Percentiles rank a stretch among this genome's conserved stretches.
Evolutionary conservation across 768 basidiomycete species (phyloP).

Genomic region (Leccinellum luteum): DNA sequence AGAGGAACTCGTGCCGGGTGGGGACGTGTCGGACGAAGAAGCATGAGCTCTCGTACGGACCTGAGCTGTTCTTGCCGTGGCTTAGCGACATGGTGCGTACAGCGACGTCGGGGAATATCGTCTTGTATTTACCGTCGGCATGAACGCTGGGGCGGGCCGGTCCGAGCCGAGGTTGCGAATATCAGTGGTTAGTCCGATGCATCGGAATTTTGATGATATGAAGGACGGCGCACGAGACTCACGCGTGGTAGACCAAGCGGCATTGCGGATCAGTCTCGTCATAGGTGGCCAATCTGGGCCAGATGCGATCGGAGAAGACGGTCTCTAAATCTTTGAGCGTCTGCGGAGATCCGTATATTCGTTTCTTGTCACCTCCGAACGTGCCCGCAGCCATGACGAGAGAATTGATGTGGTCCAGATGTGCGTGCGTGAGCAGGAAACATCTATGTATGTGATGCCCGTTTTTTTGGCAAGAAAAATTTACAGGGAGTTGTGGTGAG

Average conservation of each 20-base stretch:
- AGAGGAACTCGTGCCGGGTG: slow-evolving; percentile 70
- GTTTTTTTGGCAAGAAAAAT: background rate
- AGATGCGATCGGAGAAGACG: slow-evolving; percentile 74
- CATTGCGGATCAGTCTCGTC: slow-evolving; percentile 57
- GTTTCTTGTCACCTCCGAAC: slow-evolving; percentile 56
- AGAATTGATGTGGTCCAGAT: slow-evolving; percentile 86
- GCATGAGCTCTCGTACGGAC: slow-evolving; percentile 73
- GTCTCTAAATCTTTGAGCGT: slow-evolving; percentile 68
- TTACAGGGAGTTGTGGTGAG: background rate
- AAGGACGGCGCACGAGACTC: slow-evolving; percentile 29
- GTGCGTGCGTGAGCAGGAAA: slow-evolving; percentile 85
- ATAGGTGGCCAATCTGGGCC: slow-evolving; percentile 84
- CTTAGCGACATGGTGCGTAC: slow-evolving; percentile 66
- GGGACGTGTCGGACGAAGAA: slow-evolving; percentile 78
- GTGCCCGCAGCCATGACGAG: slow-evolving; percentile 85
- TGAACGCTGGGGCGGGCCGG: slow-evolving; percentile 41
- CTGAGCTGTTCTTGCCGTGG: slow-evolving; percentile 60
- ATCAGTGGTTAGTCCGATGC: slow-evolving; percentile 7
- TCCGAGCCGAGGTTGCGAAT: background rate
- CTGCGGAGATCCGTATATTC: slow-evolving; percentile 57
- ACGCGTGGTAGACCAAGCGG: slow-evolving; percentile 66
- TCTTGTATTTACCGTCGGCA: slow-evolving; percentile 50
- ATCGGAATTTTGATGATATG: background rate
- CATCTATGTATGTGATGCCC: slow-evolving; percentile 51
- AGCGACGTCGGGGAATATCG: slow-evolving; percentile 54